Percentiles rank a stretch among this genome's conserved stretches.
phyloP scores from a whole-genome alignment of 345 rosid genomes.

The Mercurialis annua region DNA sequence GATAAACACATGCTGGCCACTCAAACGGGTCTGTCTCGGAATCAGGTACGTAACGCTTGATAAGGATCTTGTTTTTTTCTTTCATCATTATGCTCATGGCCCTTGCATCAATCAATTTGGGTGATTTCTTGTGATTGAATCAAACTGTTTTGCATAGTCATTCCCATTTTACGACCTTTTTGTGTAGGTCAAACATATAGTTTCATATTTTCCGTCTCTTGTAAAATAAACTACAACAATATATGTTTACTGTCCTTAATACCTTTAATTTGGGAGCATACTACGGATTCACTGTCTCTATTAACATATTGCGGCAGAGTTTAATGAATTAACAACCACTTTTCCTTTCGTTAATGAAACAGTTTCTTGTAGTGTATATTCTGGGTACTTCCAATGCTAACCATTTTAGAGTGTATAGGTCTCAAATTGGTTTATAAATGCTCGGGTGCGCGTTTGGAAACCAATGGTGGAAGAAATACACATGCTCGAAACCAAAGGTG shows the following conservation, averaged over 20 bases:
- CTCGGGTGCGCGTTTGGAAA: constrained; percentile 61
- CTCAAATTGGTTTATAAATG: constrained; percentile 67
- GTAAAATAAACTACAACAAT: too few relatives aligned
- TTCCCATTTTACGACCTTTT: not conserved
- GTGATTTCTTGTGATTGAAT: constrained; percentile 19
- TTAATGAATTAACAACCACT: too few relatives aligned
- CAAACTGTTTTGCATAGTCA: not conserved
- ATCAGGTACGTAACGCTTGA: constrained; percentile 43
- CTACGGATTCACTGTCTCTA: too few relatives aligned
- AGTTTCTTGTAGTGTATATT: too few relatives aligned
- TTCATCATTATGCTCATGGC: not conserved
- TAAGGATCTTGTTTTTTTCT: not conserved
- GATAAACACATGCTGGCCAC: constrained; percentile 62
- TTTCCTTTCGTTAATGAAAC: too few relatives aligned
- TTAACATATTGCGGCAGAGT: too few relatives aligned
- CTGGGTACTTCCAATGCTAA: too few relatives aligned
- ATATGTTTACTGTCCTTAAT: too few relatives aligned
- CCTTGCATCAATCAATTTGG: not conserved
- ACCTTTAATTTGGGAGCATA: too few relatives aligned
- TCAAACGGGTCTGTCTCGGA: constrained; percentile 57
- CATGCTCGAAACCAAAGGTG: constrained; percentile 47
- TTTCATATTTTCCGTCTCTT: too few relatives aligned
- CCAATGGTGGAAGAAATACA: constrained; percentile 71
- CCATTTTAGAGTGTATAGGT: too few relatives aligned
- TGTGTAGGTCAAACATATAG: too few relatives aligned